Evolutionary conservation across 2,329 filamentous ascomycete species (phyloP).

Genomic region (Metarhizium brunneum): DNA sequence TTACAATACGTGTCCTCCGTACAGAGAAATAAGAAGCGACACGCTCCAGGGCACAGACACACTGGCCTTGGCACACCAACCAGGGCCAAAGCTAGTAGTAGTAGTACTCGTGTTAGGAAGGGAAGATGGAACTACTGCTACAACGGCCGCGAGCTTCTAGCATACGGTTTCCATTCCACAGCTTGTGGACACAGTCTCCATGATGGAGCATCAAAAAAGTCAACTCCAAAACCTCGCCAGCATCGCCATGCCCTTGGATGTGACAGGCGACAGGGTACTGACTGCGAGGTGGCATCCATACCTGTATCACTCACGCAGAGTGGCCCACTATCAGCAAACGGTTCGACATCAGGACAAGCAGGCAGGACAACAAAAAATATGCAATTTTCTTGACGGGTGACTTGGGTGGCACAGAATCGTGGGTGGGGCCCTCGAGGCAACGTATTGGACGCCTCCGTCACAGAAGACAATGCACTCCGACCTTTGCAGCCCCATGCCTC

Average conservation of each 20-base stretch:
- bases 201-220: too few relatives aligned
- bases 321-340: not conserved
- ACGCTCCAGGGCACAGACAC: not conserved
- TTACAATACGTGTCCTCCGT: too few relatives aligned
- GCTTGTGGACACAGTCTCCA: too few relatives aligned
- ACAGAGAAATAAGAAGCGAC: too few relatives aligned
- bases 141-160: not conserved
- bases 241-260: not conserved
- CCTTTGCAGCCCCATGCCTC: not conserved
- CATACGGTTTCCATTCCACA: not conserved
- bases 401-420: not conserved
- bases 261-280: not conserved
- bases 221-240: not conserved
- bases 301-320: slow-evolving; percentile 2
- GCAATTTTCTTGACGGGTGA: not conserved
- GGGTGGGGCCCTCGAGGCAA: not conserved
- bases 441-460: slow-evolving; percentile 11
- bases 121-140: not conserved
- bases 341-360: not conserved
- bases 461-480: slow-evolving; percentile 2
- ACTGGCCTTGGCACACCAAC: not conserved
- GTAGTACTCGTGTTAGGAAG: too few relatives aligned
- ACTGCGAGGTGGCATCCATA: slow-evolving; percentile 2
- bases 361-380: not conserved
- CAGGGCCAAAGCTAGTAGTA: not conserved